phyloP scores from a whole-genome alignment of 2,329 filamentous ascomycete genomes.

The Plectosphaerella cucumerina region DNA sequence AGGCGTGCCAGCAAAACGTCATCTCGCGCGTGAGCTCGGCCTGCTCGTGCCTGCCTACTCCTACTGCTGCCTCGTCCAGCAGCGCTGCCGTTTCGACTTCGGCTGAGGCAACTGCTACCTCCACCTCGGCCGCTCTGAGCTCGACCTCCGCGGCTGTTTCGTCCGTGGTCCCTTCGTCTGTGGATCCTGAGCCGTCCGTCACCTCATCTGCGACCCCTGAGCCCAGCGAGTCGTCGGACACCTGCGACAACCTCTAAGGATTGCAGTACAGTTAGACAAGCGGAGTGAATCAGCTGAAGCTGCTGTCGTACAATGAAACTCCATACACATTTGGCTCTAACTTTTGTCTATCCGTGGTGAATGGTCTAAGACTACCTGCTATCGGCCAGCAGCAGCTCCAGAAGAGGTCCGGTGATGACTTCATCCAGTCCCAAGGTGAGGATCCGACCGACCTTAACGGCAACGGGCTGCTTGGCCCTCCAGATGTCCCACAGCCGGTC shows the following conservation, averaged over 20 bases:
- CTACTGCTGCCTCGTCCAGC: slow-evolving; percentile 1
- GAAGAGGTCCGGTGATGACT: slow-evolving; percentile 17
- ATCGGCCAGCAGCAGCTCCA: slow-evolving; percentile 20
- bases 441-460: slow-evolving; percentile 17
- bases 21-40: slow-evolving; percentile 11
- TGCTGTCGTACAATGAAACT: too few species aligned
- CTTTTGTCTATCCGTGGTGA: not conserved
- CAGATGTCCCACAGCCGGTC: slow-evolving; percentile 19
- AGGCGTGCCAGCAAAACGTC: slow-evolving; percentile 9
- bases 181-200: not conserved
- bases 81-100: not conserved
- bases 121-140: too few species aligned
- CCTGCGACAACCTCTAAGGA: not conserved
- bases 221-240: not conserved
- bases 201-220: not conserved
- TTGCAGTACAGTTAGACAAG: too few species aligned
- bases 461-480: slow-evolving; percentile 7
- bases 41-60: slow-evolving; percentile 10
- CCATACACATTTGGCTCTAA: not conserved
- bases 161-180: not conserved
- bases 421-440: slow-evolving; percentile 18
- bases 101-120: too few species aligned
- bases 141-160: too few species aligned
- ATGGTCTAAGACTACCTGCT: slow-evolving; percentile 9
- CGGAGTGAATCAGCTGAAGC: too few species aligned